Evolutionary conservation across 129 eudicot species (phyloP), one percentile per base, ranked within the genome.

Genomic region (Saussurea involucrata): DNA sequence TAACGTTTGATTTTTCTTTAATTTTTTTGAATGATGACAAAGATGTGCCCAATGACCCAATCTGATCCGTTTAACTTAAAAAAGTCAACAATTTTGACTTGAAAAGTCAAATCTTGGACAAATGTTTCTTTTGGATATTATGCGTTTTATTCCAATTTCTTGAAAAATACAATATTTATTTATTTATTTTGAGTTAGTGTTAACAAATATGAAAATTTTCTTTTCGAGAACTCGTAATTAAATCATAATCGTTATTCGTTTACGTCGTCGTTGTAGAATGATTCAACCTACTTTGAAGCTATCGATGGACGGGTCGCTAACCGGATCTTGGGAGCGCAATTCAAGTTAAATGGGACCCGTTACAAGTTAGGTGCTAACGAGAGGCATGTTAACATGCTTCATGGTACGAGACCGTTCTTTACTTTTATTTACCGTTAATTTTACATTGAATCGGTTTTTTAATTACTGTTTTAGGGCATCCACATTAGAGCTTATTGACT

Each of bases 241-340:
- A 55, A 53, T 1, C 24, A 36, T 6, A 9, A 32, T 17, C 8
- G 4, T 34, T 31, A 46, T 5, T 1, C 11, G 21, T 40, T 61
- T 37, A 67, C 63, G 57, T 58, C n/a, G n/a, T n/a, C 36, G 9
- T 37, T 74, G 82, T 76, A 91, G 97, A 86, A 91, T 12, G 97
- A 88, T 24, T 72, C 85, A 0, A 36, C 82, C 29, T 83, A 85
- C 84, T 86, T 91, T 55, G 97, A 94, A 69, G 88, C 87, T 13
- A 77, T 89, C 31, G 94, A 86, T 44, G 97, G 97, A 33, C 80
- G 97, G 44, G 91, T 91, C 5, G 97, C 92, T 34, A 91, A 91
- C 79, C 86, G 97, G 72, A 91, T 91, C 17, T 92, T 83, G 15
- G 94, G 94, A 68, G 97, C 97, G 63, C 68, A 88, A 22, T 91